A percentile compares a stretch with the other conserved stretches of the same genome.
phyloP scores from a whole-genome alignment of 148 eudicot genomes.

The Spergularia marina region DNA sequence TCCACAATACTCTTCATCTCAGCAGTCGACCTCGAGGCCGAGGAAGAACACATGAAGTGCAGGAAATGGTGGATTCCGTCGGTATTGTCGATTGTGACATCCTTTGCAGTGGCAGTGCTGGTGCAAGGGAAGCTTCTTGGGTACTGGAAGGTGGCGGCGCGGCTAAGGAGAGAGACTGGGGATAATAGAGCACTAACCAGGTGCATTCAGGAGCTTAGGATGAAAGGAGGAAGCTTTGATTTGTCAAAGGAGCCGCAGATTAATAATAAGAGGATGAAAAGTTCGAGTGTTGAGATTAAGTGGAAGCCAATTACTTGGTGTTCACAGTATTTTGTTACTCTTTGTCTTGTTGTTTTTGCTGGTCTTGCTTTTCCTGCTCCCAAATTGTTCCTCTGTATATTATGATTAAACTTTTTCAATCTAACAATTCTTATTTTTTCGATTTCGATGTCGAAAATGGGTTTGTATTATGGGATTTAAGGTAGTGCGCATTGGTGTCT shows the following conservation, averaged over 20 bases:
- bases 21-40: neutral
- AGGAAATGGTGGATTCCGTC: slow-evolving; percentile 74
- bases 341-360: slow-evolving; percentile 34
- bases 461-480: too few species aligned
- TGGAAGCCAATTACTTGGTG: slow-evolving; percentile 41
- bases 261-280: slow-evolving; percentile 50
- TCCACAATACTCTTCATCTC: slow-evolving; percentile 53
- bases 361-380: slow-evolving; percentile 41
- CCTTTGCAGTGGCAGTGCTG: slow-evolving; percentile 33
- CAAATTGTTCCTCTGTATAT: slow-evolving; percentile 39
- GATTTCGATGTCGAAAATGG: too few species aligned
- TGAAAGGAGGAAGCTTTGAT: slow-evolving; percentile 64
- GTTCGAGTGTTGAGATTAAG: slow-evolving; percentile 80
- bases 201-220: slow-evolving; percentile 68
- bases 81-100: slow-evolving; percentile 27
- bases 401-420: neutral
- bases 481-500: too few species aligned
- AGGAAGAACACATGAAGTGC: neutral
- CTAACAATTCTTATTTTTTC: too few species aligned
- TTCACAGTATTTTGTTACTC: slow-evolving; percentile 23
- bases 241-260: slow-evolving; percentile 46
- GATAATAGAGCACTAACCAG: slow-evolving; percentile 53
- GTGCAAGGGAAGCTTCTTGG: slow-evolving; percentile 58
- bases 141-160: slow-evolving; percentile 61
- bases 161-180: slow-evolving; percentile 46